Evolutionary conservation across 75 land plant species (phyloP).

Genomic region (Larix kaempferi): DNA sequence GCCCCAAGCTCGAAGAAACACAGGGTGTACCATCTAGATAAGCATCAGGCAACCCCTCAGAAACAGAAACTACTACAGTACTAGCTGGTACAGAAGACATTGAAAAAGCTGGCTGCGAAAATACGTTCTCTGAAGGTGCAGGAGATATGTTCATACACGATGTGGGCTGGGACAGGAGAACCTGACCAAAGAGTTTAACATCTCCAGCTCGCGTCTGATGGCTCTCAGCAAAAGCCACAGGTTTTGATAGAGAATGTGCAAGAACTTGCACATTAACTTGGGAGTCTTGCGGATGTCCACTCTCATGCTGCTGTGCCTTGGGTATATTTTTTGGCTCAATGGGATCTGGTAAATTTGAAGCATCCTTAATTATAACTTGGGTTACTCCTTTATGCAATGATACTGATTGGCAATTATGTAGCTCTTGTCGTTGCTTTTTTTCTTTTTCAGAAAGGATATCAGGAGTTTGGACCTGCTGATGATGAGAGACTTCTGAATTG

Average conservation of each 20-base stretch:
- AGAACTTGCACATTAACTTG: neutral
- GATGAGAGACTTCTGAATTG: slow-evolving; percentile 4
- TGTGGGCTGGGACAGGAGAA: slow-evolving; percentile 39
- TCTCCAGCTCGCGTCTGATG: slow-evolving; percentile 26
- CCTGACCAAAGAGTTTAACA: slow-evolving; percentile 53
- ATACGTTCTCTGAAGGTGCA: slow-evolving; percentile 1
- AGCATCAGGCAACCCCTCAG: neutral
- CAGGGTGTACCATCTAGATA: slow-evolving; percentile 5
- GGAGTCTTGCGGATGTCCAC: slow-evolving; percentile 6
- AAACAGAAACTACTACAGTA: neutral
- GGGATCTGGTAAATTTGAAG: neutral
- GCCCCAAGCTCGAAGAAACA: neutral
- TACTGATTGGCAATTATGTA: neutral
- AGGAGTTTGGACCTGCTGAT: neutral
- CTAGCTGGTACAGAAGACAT: neutral
- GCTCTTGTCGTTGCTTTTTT: neutral
- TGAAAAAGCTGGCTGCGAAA: slow-evolving; percentile 2
- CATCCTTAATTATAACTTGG: neutral
- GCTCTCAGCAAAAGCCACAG: neutral
- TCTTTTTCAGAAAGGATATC: slow-evolving; percentile 6
- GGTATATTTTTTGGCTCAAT: slow-evolving; percentile 5
- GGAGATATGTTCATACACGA: neutral
- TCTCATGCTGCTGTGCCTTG: slow-evolving; percentile 5
- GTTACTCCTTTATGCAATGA: slow-evolving; percentile 2
- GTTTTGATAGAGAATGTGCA: neutral